Base-by-base conservation (phyloP, 192 early-diverging fungal genomes). In the Linnemannia hyalina region DNA sequence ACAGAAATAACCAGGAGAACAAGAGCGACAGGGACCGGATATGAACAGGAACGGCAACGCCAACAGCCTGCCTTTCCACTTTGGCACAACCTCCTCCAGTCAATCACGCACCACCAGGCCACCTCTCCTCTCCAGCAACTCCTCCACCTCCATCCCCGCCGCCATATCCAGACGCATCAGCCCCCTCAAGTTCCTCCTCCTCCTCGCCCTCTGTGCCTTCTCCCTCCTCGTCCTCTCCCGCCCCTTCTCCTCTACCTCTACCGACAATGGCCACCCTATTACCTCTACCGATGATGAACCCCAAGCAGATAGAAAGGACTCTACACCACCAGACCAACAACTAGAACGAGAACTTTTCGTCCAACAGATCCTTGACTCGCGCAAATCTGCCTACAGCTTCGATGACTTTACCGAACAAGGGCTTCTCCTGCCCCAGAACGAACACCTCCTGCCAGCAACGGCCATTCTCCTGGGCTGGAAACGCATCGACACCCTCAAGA, bases 401-500 rank as follows among this genome's bases (percentile, higher is more conserved):
- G 84, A 87, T 26, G 84, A 89, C 46, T 89, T 89, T 69, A 81
- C 79, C 38, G 85, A 87, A 29, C 68, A 75, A 57, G 85, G 80
- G 16, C 42, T 89, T 74, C 35, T 49, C 38, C 40, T 70, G 22
- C 79, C 75, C 9, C 70, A 71, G 13, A 89, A 81, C 44, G 71
- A 84, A 22, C 77, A 81, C 26, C 38, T 89, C 10, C 55, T 89
- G 18, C 86, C 90, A 6, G 82, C 91, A 7, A 91, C 92, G 20
- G 92, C 90, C 38, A 83, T 92, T 18, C n/a, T 92, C n/a, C 72
- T 92, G 6, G 82, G 88, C n/a, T 90, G 89, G 89, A 89, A 90
- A 63, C 68, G 89, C 6, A 55, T 55, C 6, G 84, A 87, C 42
- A 75, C 85, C 49, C 73, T 92, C 32, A 77, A 90, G 42, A 22